Conservation (phyloP, 495 filamentous ascomycete genomes). For the Penicillium pancosmium region DNA sequence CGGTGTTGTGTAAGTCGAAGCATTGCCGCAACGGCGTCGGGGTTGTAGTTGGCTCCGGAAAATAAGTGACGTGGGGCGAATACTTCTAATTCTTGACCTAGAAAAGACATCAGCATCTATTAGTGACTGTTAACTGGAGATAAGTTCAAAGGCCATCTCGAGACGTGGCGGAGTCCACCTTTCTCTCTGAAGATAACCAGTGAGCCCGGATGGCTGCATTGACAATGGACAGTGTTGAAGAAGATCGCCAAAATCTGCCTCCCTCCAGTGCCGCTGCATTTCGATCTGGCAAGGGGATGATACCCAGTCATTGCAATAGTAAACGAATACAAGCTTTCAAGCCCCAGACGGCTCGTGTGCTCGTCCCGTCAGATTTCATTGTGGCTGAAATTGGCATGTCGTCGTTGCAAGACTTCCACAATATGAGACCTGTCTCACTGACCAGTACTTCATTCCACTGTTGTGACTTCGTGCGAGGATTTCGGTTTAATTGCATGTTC, state of each 20-base stretch:
- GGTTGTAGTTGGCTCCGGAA: no score
- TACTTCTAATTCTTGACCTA: no score
- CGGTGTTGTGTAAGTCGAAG: no score
- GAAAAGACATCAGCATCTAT: no score
- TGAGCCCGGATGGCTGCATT: not conserved
- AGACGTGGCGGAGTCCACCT: no score
- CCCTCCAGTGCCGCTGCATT: not conserved
- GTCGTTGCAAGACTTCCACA: not conserved
- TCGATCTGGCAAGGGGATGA: not conserved
- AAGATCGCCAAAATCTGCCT: not conserved
- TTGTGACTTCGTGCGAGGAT: not conserved
- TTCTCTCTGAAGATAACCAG: not conserved
- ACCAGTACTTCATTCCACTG: no score
- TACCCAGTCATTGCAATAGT: not conserved
- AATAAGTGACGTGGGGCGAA: no score
- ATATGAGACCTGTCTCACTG: not conserved
- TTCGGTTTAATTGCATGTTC: not conserved
- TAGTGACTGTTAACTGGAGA: not conserved
- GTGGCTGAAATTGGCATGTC: not conserved
- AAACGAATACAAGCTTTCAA: constrained; percentile 11
- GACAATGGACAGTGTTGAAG: no score
- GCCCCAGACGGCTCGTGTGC: constrained; percentile 14
- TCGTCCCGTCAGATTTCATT: constrained; percentile 14
- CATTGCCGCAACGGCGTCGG: no score
- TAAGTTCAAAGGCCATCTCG: not conserved